phyloP scores from a whole-genome alignment of 441 rosid species.

The Aleurites moluccanus region DNA sequence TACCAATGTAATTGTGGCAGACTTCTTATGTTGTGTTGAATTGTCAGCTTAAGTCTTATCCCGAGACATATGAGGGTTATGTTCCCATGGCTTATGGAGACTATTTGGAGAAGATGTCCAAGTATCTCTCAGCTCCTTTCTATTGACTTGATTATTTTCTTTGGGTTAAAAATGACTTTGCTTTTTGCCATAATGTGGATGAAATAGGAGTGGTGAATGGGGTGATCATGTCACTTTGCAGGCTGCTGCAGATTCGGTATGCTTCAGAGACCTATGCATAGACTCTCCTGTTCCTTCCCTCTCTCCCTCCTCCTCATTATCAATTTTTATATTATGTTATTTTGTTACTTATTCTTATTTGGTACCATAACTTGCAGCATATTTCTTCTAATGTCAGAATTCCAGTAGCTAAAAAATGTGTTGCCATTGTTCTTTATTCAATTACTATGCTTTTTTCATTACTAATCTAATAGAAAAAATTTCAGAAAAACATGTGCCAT shows the following conservation, averaged over 20 bases:
- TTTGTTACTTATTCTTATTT: not conserved
- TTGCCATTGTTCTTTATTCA: not conserved
- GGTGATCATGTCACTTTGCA: no score
- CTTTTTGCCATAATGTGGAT: slow-evolving; percentile 31
- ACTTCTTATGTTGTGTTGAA: slow-evolving; percentile 7
- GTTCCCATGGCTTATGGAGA: slow-evolving; percentile 73
- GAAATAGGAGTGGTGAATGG: no score
- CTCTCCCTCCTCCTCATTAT: no score
- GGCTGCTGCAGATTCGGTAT: no score
- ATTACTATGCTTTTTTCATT: not conserved
- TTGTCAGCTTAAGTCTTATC: slow-evolving; percentile 58
- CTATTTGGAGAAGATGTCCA: slow-evolving; percentile 68
- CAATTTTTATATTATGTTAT: not conserved
- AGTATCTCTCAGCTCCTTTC: slow-evolving; percentile 29
- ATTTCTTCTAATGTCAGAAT: not conserved
- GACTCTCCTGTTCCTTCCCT: no score
- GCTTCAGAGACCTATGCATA: not conserved
- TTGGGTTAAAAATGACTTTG: slow-evolving; percentile 5
- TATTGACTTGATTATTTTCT: not conserved
- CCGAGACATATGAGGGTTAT: slow-evolving; percentile 65
- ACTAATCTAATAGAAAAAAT: not conserved
- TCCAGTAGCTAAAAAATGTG: not conserved
- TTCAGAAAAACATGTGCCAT: not conserved
- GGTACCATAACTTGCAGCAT: not conserved
- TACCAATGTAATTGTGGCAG: not conserved